Evolutionary conservation across 768 basidiomycete genomes (phyloP).

Genomic region (Kwoniella heveanensis): DNA sequence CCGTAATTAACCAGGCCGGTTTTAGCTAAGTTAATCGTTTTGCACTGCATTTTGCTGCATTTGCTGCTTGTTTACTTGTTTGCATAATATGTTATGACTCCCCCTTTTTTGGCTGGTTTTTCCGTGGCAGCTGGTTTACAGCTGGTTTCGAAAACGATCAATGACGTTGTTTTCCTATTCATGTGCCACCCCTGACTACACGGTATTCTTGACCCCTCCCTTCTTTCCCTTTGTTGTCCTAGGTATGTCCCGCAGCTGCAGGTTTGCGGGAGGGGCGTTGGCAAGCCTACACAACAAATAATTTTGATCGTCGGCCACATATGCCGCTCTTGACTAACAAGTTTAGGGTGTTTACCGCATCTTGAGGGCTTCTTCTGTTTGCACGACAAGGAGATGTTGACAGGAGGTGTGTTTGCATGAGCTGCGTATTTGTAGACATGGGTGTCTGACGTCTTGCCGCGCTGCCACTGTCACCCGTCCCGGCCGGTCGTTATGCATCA

Average conservation of each 20-base stretch:
- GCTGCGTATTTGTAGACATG: too few species aligned
- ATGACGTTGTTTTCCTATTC: neutral
- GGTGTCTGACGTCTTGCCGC: neutral
- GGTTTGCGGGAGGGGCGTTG: too few species aligned
- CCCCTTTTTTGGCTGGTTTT: neutral
- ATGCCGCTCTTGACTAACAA: too few species aligned
- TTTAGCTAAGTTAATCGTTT: neutral
- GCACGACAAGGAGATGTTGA: too few species aligned
- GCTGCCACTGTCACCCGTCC: neutral
- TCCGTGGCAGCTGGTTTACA: neutral
- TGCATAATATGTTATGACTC: neutral
- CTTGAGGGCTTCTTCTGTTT: too few species aligned
- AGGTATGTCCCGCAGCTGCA: neutral
- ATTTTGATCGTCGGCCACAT: too few species aligned
- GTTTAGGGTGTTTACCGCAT: too few species aligned
- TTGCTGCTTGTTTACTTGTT: neutral
- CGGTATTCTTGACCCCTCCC: neutral
- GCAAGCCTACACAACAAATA: too few species aligned
- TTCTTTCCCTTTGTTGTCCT: neutral
- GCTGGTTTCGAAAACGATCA: neutral
- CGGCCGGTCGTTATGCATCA: slow-evolving; percentile 1
- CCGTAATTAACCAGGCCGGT: neutral
- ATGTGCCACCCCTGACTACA: neutral
- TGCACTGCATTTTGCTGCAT: neutral
- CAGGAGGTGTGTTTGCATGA: too few species aligned